These are phyloP conservation scores for Fennellomyces sp. DNA, from an alignment of 371 early-diverging fungal genomes.

Conservation along the genomic window DNA sequence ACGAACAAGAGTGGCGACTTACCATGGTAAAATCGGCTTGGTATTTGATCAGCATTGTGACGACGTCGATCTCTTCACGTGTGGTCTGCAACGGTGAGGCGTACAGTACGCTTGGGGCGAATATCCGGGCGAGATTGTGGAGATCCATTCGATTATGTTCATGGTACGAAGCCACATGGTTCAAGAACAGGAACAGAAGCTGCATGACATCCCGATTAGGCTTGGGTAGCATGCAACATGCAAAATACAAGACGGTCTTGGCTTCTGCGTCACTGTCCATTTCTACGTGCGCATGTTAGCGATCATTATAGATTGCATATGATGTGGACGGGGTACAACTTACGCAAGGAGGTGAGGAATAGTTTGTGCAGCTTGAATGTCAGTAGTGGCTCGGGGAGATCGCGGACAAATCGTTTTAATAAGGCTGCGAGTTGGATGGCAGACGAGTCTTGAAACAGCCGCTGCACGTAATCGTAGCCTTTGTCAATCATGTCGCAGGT, in stretches of 20 bases:
- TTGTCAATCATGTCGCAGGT: slow-evolving; percentile 78
- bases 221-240: slow-evolving; percentile 85
- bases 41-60: slow-evolving; percentile 69
- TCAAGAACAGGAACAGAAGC: slow-evolving; percentile 78
- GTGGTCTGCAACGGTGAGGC: slow-evolving; percentile 28
- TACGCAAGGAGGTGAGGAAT: slow-evolving; percentile 74
- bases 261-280: slow-evolving; percentile 47
- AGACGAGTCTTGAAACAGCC: slow-evolving; percentile 28
- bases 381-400: slow-evolving; percentile 92
- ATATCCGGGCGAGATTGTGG: slow-evolving; percentile 87
- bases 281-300: slow-evolving; percentile 13
- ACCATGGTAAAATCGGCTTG: slow-evolving; percentile 76
- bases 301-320: no score
- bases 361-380: slow-evolving; percentile 83
- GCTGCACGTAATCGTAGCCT: slow-evolving; percentile 24
- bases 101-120: slow-evolving; percentile 94
- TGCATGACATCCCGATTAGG: slow-evolving; percentile 88
- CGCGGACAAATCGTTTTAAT: slow-evolving; percentile 90
- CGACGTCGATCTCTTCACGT: slow-evolving; percentile 72
- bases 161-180: slow-evolving; percentile 76
- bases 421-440: slow-evolving; percentile 89
- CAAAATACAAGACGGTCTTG: slow-evolving; percentile 69
- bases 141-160: slow-evolving; percentile 88
- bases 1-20: neutral
- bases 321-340: no score